Percentiles rank a stretch among this genome's conserved stretches.
Evolutionary conservation across 129 eudicot species (phyloP).

Genomic region (Apium graveolens): DNA sequence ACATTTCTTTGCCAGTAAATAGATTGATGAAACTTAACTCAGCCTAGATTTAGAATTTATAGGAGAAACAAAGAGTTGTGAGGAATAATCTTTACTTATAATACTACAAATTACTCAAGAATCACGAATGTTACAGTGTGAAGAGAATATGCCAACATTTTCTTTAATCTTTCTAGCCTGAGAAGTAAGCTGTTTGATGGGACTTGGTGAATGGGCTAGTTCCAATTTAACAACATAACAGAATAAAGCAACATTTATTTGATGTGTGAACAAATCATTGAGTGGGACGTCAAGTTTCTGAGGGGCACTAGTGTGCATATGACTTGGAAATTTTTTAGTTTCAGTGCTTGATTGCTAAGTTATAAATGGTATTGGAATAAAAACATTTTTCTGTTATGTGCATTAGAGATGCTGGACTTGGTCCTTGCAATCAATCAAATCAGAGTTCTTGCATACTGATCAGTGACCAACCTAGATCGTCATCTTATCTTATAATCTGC

Average conservation of each 20-base stretch:
- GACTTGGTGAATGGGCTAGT: not conserved
- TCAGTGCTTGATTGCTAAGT: too few species aligned
- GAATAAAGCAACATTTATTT: not conserved
- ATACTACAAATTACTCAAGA: not conserved
- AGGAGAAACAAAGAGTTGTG: not conserved
- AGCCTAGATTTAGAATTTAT: not conserved
- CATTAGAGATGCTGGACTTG: not conserved
- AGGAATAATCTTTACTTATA: not conserved
- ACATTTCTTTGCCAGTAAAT: not conserved
- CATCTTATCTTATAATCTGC: not conserved
- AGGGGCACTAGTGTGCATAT: not conserved
- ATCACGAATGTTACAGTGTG: not conserved
- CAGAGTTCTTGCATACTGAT: not conserved
- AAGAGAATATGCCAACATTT: slow-evolving; percentile 1
- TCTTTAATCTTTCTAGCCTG: not conserved
- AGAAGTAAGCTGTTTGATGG: slow-evolving; percentile 4
- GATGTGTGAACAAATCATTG: not conserved
- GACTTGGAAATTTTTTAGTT: too few species aligned
- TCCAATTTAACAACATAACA: not conserved
- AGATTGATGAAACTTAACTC: not conserved
- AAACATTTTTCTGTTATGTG: not conserved
- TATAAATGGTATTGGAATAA: not conserved
- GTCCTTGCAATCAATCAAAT: not conserved
- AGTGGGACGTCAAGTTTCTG: not conserved
- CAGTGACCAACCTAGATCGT: not conserved